Evolutionary conservation across 1,284 basidiomycete genomes (phyloP), one percentile per base, ranked within the genome.

Genomic region (Amylostereum areolatum): DNA sequence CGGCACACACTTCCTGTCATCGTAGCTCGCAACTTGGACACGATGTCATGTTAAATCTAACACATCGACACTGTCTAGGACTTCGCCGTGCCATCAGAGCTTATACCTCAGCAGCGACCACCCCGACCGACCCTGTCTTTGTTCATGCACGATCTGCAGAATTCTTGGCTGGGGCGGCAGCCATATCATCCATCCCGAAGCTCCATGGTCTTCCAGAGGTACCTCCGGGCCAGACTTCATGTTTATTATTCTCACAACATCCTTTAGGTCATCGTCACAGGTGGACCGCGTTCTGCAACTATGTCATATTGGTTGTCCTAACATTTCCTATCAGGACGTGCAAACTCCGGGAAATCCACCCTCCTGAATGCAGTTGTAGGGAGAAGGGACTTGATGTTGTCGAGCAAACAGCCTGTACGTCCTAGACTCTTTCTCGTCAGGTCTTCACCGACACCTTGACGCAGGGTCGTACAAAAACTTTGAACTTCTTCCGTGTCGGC

Each of bases 281-380:
- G 67, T 67, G 2, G 3, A 55, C 49, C 3, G 25, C 5, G n/a
- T 30, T 40, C 33, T 33, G 31, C 12, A 6, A 9, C 34, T 24
- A 9, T 33, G 41, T 18, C 34, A 8, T 25, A 10, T 27, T 40
- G 24, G 36, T 42, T 25, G 45, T 49, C 9, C 28, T 12, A 28
- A n/a, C 43, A 9, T 45, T 3, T 34, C n/a, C 32, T 27, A 31
- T 18, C 41, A 74, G 72, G 72, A 6, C 66, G 71, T 30, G 71
- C 86, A 4, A 89, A 89, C 59, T 80, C 74, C 18, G 86, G 87
- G 27, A 89, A 89, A 61, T 88, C 85, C 0, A 77, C 82, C 1
- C 64, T 89, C 27, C 71, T 89, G 24, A 89, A 89, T 57, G 77
- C 81, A 7, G 74, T 89, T 2, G 58, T 87, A 4, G 78, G 78